phyloP scores from a whole-genome alignment of 441 rosid species.

The Erodium chrysanthum region DNA sequence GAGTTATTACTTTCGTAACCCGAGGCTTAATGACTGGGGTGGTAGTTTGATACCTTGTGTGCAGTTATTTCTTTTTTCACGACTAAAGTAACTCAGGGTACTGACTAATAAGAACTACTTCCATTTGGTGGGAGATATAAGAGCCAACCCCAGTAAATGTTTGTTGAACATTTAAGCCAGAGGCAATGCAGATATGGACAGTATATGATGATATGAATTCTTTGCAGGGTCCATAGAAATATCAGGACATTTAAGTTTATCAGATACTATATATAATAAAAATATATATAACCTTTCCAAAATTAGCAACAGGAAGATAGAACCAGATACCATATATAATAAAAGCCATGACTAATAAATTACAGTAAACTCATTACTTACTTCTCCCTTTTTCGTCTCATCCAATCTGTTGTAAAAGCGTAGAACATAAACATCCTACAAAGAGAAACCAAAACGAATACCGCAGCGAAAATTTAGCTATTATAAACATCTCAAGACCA shows the following conservation, averaged over 20 bases:
- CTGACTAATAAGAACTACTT: not conserved
- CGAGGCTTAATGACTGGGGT: too few species aligned
- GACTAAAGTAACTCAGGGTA: not conserved
- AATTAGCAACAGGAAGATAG: not conserved
- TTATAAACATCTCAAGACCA: slow-evolving; percentile 5
- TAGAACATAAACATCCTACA: slow-evolving; percentile 65
- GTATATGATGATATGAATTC: not conserved
- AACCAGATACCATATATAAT: not conserved
- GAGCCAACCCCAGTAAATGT: not conserved
- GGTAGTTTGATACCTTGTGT: not conserved
- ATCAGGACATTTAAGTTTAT: not conserved
- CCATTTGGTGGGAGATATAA: slow-evolving; percentile 1
- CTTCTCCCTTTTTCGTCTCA: slow-evolving; percentile 78
- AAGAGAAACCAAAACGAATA: slow-evolving; percentile 10
- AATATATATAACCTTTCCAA: not conserved
- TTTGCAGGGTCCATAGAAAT: not conserved
- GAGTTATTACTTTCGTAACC: not conserved
- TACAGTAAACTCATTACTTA: slow-evolving; percentile 32
- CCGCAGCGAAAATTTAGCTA: not conserved
- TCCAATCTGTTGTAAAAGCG: slow-evolving; percentile 67
- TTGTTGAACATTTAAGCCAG: not conserved
- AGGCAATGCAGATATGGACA: not conserved
- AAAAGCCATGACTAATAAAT: not conserved
- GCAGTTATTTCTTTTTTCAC: not conserved
- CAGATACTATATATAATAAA: not conserved